Conservation (phyloP, 1,284 basidiomycete species). For the Ustilago sp. region DNA sequence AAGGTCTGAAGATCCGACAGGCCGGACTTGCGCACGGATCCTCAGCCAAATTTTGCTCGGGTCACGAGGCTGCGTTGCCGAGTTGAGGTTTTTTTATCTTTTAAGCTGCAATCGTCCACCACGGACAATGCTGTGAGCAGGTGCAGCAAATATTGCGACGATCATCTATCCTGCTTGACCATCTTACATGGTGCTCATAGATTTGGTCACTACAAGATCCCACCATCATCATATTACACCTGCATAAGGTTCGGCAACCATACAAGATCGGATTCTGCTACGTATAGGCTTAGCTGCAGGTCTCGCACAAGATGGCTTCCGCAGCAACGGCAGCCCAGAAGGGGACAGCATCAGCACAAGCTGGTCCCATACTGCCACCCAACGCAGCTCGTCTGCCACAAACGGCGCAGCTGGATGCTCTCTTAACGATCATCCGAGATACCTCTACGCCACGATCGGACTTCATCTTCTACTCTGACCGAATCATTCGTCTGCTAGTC, state of each 20-base stretch:
- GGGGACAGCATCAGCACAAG: slow-evolving; percentile 15
- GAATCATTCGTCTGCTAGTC: slow-evolving; percentile 75
- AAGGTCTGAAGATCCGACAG: slow-evolving; percentile 28
- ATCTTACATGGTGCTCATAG: neutral
- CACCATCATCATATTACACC: neutral
- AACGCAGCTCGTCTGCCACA: slow-evolving; percentile 86
- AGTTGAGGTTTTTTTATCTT: neutral
- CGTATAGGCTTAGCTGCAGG: neutral
- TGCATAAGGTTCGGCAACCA: neutral
- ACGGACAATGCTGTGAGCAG: neutral
- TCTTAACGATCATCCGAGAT: slow-evolving; percentile 90
- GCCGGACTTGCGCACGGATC: slow-evolving; percentile 32
- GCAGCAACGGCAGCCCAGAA: slow-evolving; percentile 21
- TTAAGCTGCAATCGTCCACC: neutral
- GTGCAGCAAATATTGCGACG: neutral
- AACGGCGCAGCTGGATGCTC: slow-evolving; percentile 82
- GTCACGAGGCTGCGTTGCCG: slow-evolving; percentile 4
- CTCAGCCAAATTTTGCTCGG: slow-evolving; percentile 1
- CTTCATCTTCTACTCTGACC: slow-evolving; percentile 92
- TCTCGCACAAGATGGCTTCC: slow-evolving; percentile 25
- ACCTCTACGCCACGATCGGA: slow-evolving; percentile 77
- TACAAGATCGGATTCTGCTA: neutral
- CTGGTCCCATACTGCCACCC: slow-evolving; percentile 73
- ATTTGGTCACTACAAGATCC: neutral
- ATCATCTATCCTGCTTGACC: neutral